Conservation (phyloP, 176 grass and related monocot species). For the Puccinellia tenuiflora region DNA sequence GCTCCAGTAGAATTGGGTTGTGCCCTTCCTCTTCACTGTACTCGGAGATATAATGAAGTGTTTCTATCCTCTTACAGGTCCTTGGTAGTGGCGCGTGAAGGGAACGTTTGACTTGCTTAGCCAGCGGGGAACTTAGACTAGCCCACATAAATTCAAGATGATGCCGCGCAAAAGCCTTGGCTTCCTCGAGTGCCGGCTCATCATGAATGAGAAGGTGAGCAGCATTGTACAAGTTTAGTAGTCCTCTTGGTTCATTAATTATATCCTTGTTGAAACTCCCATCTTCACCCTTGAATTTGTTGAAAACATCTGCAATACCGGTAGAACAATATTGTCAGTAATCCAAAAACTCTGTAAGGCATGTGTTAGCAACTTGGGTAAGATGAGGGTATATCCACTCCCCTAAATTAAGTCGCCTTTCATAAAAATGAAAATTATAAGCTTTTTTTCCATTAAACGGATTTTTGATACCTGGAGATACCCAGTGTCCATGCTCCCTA, state of each 20-base stretch:
- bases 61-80: neutral
- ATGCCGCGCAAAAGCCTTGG: neutral
- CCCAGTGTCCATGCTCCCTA: constrained; percentile 16
- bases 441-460: no score
- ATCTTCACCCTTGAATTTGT: no score
- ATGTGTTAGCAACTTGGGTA: no score
- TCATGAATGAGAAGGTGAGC: no score
- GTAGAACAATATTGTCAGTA: no score
- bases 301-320: neutral
- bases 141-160: neutral
- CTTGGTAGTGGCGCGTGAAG: constrained; percentile 14
- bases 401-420: no score
- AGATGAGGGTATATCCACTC: no score
- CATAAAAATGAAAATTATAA: neutral
- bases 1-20: constrained; percentile 1
- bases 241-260: no score
- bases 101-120: constrained; percentile 12
- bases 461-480: constrained; percentile 20
- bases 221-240: no score
- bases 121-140: neutral
- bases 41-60: neutral
- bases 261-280: no score
- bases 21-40: neutral
- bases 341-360: no score
- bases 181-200: neutral